Evolutionary conservation across 2,329 filamentous ascomycete species (phyloP).

Genomic region (Alternaria incomplexa): DNA sequence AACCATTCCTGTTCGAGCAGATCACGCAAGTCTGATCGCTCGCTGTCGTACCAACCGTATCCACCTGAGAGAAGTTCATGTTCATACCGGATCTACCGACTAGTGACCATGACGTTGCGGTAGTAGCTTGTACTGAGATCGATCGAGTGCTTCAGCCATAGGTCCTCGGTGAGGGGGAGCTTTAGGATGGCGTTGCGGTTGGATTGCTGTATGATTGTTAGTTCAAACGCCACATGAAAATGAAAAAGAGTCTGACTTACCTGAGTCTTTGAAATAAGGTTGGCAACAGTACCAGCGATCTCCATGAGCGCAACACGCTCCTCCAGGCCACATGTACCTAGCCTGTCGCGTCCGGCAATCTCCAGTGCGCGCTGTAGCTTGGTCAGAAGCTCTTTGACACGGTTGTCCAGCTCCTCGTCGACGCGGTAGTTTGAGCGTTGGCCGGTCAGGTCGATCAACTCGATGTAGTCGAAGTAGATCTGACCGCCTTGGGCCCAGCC

Average conservation of each 20-base stretch:
- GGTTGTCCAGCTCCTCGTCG: slow-evolving; percentile 40
- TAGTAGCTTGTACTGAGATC: slow-evolving; percentile 74
- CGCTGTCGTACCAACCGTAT: not conserved
- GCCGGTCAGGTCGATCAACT: slow-evolving; percentile 52
- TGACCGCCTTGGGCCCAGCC: slow-evolving; percentile 82
- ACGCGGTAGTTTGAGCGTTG: slow-evolving; percentile 36
- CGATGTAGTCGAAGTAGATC: slow-evolving; percentile 73
- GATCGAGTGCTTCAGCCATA: slow-evolving; percentile 71
- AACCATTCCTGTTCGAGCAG: not conserved
- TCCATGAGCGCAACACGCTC: slow-evolving; percentile 77
- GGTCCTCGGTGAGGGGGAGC: slow-evolving; percentile 74
- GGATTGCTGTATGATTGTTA: slow-evolving; percentile 30
- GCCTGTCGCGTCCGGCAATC: slow-evolving; percentile 48
- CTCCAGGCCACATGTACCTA: slow-evolving; percentile 54
- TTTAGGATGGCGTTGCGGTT: slow-evolving; percentile 59
- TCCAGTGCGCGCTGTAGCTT: slow-evolving; percentile 47
- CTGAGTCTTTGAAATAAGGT: slow-evolving; percentile 61
- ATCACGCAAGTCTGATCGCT: not conserved
- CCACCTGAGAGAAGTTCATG: not conserved
- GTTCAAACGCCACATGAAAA: slow-evolving; percentile 21
- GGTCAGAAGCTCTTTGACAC: slow-evolving; percentile 38
- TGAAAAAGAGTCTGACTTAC: slow-evolving; percentile 24
- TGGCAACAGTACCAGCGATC: slow-evolving; percentile 77
- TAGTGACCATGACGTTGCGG: slow-evolving; percentile 55
- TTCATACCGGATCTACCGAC: slow-evolving; percentile 1